Percentiles rank a stretch among this genome's conserved stretches.
Evolutionary conservation across 805 yeast species (phyloP).

Genomic region (Kluyveromyces starmeri): DNA sequence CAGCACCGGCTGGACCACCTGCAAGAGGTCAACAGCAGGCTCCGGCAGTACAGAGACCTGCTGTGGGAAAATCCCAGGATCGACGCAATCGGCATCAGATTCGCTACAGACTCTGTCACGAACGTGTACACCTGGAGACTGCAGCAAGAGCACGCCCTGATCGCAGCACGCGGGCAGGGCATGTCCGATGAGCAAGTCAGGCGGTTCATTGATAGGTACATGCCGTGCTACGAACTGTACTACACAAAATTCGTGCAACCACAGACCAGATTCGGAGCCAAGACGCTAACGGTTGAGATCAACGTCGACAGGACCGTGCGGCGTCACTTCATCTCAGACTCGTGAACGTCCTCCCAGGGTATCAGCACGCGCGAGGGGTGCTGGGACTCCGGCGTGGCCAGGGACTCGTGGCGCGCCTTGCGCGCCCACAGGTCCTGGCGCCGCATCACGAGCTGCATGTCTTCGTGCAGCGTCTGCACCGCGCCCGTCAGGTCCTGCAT

Average conservation of each 20-base stretch:
- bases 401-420: constrained; percentile 2
- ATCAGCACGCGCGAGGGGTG: constrained; percentile 9
- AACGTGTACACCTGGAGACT: constrained; percentile 68
- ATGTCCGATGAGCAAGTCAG: constrained; percentile 70
- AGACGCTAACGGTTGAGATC: constrained; percentile 26
- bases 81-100: constrained; percentile 50
- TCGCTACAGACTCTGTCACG: constrained; percentile 49
- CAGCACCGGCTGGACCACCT: constrained; percentile 22
- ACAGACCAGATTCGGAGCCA: constrained; percentile 24
- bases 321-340: constrained; percentile 2
- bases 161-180: constrained; percentile 47
- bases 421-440: constrained; percentile 14
- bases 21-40: constrained; percentile 41
- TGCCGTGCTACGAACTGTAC: constrained; percentile 76
- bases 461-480: constrained; percentile 14
- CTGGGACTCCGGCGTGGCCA: constrained; percentile 4
- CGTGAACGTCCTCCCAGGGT: constrained; percentile 24
- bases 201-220: constrained; percentile 68
- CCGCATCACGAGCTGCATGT: constrained; percentile 10
- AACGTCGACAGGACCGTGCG: constrained; percentile 19
- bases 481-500: constrained; percentile 14
- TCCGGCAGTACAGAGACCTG: constrained; percentile 40
- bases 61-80: constrained; percentile 40
- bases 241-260: constrained; percentile 34
- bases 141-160: constrained; percentile 39